phyloP scores from a whole-genome alignment of 106 monocot species.

The Phalaenopsis equestris region DNA sequence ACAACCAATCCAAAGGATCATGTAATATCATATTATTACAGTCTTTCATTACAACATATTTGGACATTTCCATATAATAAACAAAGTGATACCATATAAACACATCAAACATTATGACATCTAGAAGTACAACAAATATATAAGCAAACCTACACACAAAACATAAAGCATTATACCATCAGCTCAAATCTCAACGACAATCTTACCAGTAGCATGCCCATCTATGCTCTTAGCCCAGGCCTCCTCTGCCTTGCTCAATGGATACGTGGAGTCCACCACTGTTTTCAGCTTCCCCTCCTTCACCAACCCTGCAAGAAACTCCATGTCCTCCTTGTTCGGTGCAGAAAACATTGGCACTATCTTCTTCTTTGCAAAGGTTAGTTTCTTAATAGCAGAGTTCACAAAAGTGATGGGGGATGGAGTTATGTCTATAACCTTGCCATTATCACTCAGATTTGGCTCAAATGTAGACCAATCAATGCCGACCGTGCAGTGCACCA shows the following conservation, averaged over 20 bases:
- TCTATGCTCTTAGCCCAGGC: conserved; percentile 42
- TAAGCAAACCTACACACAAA: too few relatives aligned
- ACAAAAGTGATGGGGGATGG: conserved; percentile 8
- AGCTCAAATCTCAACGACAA: conserved; percentile 33
- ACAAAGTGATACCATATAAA: too few relatives aligned
- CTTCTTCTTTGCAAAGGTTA: conserved; percentile 26
- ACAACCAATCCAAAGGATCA: too few relatives aligned
- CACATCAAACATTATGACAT: too few relatives aligned
- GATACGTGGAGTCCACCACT: conserved; percentile 29
- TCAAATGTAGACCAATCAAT: conserved; percentile 25
- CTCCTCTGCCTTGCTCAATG: conserved; percentile 19
- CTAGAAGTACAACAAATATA: too few relatives aligned
- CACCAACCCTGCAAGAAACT: conserved; percentile 23
- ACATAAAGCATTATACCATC: too few relatives aligned
- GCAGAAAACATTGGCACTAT: conserved; percentile 13
- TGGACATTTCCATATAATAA: too few relatives aligned
- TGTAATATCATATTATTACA: too few relatives aligned
- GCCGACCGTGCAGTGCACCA: conserved; percentile 21
- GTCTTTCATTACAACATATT: too few relatives aligned
- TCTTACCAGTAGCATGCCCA: conserved; percentile 50
- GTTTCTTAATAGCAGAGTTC: conserved; percentile 4
- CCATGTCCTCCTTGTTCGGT: conserved; percentile 20
- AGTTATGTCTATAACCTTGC: conserved; percentile 26
- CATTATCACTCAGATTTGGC: conserved; percentile 18
- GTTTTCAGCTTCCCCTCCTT: conserved; percentile 45